Evolutionary conservation across 768 basidiomycete genomes (phyloP).

Genomic region (Rhodotorula babjevae): DNA sequence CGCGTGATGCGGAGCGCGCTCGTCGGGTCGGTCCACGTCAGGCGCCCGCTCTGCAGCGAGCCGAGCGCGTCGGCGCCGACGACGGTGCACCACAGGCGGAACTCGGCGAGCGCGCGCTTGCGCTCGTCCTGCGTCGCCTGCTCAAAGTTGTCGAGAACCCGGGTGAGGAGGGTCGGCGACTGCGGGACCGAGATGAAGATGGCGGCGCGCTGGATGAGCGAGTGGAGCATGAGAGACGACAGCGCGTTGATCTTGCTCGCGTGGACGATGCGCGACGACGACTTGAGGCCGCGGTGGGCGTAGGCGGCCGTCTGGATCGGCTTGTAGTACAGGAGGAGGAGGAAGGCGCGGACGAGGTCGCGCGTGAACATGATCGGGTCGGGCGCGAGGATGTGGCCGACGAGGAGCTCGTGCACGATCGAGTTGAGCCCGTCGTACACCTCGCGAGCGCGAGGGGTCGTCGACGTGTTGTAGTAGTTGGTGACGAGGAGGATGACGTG

Average conservation of each 20-base stretch:
- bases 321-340: slow-evolving; percentile 37
- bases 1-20: slow-evolving; percentile 18
- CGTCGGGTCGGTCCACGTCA: slow-evolving; percentile 23
- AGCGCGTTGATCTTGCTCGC: slow-evolving; percentile 36
- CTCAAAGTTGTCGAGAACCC: slow-evolving; percentile 14
- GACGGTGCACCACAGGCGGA: slow-evolving; percentile 26
- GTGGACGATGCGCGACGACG: slow-evolving; percentile 15
- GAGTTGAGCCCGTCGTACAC: slow-evolving; percentile 31
- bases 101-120: slow-evolving; percentile 17
- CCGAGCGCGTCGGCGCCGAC: slow-evolving; percentile 27
- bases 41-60: slow-evolving; percentile 25
- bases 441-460: slow-evolving; percentile 13
- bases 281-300: slow-evolving; percentile 16
- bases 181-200: slow-evolving; percentile 23
- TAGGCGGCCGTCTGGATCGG: slow-evolving; percentile 10
- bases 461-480: slow-evolving; percentile 37
- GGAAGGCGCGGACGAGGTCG: slow-evolving; percentile 26
- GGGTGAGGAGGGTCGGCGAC: slow-evolving; percentile 6
- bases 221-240: slow-evolving; percentile 28
- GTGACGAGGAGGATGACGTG: slow-evolving; percentile 35
- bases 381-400: slow-evolving; percentile 17
- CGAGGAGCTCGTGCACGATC: slow-evolving; percentile 29
- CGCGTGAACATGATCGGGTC: slow-evolving; percentile 14
- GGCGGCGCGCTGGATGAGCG: slow-evolving; percentile 16
- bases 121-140: background rate